phyloP scores from a whole-genome alignment of 2,329 filamentous ascomycete genomes.

The Hypoxylon sp. region DNA sequence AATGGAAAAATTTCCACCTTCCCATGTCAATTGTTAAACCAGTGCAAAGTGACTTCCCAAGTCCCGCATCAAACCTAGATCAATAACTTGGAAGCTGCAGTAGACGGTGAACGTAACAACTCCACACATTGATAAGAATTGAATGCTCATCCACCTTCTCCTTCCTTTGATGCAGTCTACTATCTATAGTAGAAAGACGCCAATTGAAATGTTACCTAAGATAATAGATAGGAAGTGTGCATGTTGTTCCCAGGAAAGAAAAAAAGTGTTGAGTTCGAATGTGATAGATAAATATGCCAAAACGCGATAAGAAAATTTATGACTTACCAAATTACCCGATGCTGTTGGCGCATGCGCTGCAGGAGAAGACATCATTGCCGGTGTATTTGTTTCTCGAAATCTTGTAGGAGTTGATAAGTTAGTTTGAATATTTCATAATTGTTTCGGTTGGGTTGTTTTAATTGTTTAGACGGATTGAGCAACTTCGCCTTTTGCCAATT shows the following conservation, averaged over 20 bases:
- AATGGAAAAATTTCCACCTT: slow-evolving; percentile 29
- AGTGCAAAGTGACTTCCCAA: slow-evolving; percentile 9
- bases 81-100: background rate
- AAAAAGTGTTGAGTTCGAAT: background rate
- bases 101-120: slow-evolving; percentile 4
- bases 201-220: too few relatives aligned
- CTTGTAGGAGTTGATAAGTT: too few relatives aligned
- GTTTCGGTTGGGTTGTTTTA: slow-evolving; percentile 20
- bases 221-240: too few relatives aligned
- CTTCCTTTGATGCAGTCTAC: background rate
- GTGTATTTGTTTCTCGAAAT: slow-evolving; percentile 35
- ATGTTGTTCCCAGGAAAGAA: background rate
- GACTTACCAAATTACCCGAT: slow-evolving; percentile 46
- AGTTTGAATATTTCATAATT: too few relatives aligned
- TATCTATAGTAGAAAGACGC: too few relatives aligned
- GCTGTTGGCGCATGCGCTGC: slow-evolving; percentile 45
- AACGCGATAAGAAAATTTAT: slow-evolving; percentile 8
- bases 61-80: slow-evolving; percentile 6
- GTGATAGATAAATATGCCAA: too few relatives aligned
- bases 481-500: too few relatives aligned
- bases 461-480: too few relatives aligned
- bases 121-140: slow-evolving; percentile 11
- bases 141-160: slow-evolving; percentile 3
- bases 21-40: slow-evolving; percentile 11
- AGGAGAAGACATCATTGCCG: slow-evolving; percentile 40